A percentile compares a stretch with the other conserved stretches of the same genome.
These are phyloP conservation scores for Malus hybrid DNA, from an alignment of 331 rosid species.

Conservation along the genomic window DNA sequence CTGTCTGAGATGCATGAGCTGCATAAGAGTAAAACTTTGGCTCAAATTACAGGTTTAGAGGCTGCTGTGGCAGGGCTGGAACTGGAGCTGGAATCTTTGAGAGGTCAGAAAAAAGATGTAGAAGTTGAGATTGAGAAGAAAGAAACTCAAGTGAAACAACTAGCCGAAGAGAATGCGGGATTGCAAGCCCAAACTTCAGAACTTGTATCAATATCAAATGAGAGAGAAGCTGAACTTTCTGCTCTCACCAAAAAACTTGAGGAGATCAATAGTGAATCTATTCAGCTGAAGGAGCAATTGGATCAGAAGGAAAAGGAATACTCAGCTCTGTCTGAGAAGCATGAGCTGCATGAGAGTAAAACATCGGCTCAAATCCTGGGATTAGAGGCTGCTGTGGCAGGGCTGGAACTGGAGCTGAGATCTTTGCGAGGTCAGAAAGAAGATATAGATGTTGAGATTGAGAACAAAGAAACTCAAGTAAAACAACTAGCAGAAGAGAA, in stretches of 20 bases:
- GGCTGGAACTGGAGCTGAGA: conserved; percentile 44
- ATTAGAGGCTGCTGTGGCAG: conserved; percentile 30
- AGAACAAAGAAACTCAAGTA: conserved; percentile 32
- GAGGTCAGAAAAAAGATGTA: no score
- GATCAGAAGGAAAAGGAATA: conserved; percentile 42
- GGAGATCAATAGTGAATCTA: conserved; percentile 26
- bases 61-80: no score
- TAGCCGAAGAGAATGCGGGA: no score
- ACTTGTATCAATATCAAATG: conserved; percentile 33
- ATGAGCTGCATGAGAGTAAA: conserved; percentile 37
- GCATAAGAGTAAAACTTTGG: no score
- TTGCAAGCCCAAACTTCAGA: conserved; percentile 11
- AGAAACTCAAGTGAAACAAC: no score
- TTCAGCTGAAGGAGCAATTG: conserved; percentile 39
- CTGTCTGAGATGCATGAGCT: no score
- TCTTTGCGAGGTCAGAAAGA: conserved; percentile 36
- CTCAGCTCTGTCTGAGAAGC: conserved; percentile 42
- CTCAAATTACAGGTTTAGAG: no score
- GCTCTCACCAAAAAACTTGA: conserved; percentile 32
- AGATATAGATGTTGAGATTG: conserved; percentile 36
- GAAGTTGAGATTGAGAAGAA: no score
- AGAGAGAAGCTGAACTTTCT: conserved; percentile 51
- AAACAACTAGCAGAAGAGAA: conserved; percentile 40
- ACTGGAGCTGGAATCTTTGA: no score
- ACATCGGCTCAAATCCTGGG: conserved; percentile 33